Percentiles rank a stretch among this genome's conserved stretches.
Conservation (phyloP, 495 filamentous ascomycete species). For the Trichoderma reesei region DNA sequence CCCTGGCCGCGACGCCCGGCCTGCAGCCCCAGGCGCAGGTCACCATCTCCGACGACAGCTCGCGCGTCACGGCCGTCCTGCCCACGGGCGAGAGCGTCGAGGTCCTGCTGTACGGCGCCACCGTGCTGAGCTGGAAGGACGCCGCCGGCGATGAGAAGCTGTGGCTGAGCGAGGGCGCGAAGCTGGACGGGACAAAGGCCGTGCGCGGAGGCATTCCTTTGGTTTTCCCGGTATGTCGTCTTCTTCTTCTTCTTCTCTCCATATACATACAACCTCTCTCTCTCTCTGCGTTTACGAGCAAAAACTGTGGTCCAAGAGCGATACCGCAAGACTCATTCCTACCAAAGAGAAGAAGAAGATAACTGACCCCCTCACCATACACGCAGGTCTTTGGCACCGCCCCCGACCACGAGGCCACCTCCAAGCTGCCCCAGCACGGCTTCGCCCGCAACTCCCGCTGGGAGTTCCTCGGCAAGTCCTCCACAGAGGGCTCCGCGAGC, state of each 20-base stretch:
- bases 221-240: conserved; percentile 75
- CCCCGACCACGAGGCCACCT: conserved; percentile 59
- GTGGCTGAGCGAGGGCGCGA: conserved; percentile 72
- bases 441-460: conserved; percentile 81
- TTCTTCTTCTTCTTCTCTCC: neutral
- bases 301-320: neutral
- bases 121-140: conserved; percentile 86
- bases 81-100: conserved; percentile 79
- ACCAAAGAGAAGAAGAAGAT: too few relatives aligned
- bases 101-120: conserved; percentile 83
- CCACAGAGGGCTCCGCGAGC: conserved; percentile 47
- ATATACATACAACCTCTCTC: neutral
- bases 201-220: conserved; percentile 79
- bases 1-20: conserved; percentile 58
- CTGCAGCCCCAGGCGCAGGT: conserved; percentile 58
- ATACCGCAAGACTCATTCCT: too few relatives aligned
- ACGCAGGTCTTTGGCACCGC: conserved; percentile 80
- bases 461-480: conserved; percentile 66
- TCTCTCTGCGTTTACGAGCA: neutral
- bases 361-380: too few relatives aligned
- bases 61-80: conserved; percentile 57
- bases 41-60: conserved; percentile 54
- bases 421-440: conserved; percentile 80
- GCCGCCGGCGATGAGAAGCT: conserved; percentile 72
- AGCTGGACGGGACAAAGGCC: conserved; percentile 47